Percentiles rank a stretch among this genome's conserved stretches.
phyloP scores from a whole-genome alignment of 495 filamentous ascomycete species.

The Parachaetomium inaequale region DNA sequence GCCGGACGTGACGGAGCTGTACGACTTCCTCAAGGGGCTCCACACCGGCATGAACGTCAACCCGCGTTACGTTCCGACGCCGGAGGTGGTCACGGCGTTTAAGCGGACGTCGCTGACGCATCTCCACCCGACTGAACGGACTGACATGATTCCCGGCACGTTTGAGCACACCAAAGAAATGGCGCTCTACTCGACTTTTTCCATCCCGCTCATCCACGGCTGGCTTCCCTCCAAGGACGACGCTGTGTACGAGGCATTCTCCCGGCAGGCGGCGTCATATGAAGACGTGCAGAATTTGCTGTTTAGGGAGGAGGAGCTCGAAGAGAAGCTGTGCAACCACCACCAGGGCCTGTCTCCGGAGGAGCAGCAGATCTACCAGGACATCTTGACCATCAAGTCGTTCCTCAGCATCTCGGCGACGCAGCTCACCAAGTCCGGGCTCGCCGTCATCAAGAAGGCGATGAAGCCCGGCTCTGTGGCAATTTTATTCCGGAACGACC shows the following conservation, averaged over 20 bases:
- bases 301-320: conserved; percentile 82
- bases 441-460: conserved; percentile 62
- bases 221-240: conserved; percentile 74
- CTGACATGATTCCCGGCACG: conserved; percentile 55
- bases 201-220: conserved; percentile 85
- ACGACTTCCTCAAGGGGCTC: conserved; percentile 78
- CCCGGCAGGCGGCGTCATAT: conserved; percentile 70
- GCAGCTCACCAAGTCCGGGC: conserved; percentile 78
- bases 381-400: conserved; percentile 74
- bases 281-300: conserved; percentile 87
- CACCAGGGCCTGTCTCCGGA: conserved; percentile 53
- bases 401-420: conserved; percentile 78
- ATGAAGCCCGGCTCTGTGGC: conserved; percentile 71
- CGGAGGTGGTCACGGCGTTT: conserved; percentile 41
- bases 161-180: conserved; percentile 85
- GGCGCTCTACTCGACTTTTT: conserved; percentile 80
- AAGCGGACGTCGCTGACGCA: conserved; percentile 43
- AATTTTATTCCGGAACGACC: conserved; percentile 94
- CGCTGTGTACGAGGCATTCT: conserved; percentile 60
- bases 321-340: conserved; percentile 64
- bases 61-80: conserved; percentile 66
- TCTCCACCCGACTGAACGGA: conserved; percentile 43
- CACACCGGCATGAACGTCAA: conserved; percentile 99
- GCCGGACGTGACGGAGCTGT: conserved; percentile 83
- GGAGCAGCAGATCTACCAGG: conserved; percentile 68